Conservation (phyloP, 257 asterid species). For the Solanum corneliomulleri region DNA sequence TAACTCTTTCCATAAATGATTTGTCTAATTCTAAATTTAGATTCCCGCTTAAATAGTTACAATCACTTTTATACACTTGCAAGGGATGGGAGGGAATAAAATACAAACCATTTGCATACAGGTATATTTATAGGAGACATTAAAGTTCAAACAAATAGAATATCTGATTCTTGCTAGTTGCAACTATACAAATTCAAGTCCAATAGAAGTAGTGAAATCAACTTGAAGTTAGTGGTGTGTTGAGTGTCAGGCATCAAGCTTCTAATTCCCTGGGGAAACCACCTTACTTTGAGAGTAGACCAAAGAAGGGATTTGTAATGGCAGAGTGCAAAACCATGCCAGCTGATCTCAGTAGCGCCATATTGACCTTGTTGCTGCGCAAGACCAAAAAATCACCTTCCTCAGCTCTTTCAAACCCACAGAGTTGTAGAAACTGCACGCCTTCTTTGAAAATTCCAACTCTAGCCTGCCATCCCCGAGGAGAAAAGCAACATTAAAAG, state of each 20-base stretch:
- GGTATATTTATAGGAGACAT: neutral
- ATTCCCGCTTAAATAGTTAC: neutral
- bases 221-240: neutral
- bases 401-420: slow-evolving; percentile 55
- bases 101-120: neutral
- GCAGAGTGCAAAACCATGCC: slow-evolving; percentile 42
- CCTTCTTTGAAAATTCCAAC: slow-evolving; percentile 55
- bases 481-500: neutral
- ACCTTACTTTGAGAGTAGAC: slow-evolving; percentile 34
- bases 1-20: too few relatives aligned
- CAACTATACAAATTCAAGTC: neutral
- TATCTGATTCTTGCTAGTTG: neutral
- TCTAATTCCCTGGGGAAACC: neutral
- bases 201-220: neutral
- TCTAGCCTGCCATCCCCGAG: slow-evolving; percentile 35
- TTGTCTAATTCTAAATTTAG: neutral
- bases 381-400: slow-evolving; percentile 33
- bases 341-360: slow-evolving; percentile 27
- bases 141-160: neutral
- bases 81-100: neutral
- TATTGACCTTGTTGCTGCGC: slow-evolving; percentile 35
- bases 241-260: neutral
- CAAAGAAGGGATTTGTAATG: slow-evolving; percentile 59
- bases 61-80: neutral
- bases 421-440: slow-evolving; percentile 50